Base-by-base conservation (phyloP, 495 filamentous ascomycete genomes). In the Arthonia radiata region DNA sequence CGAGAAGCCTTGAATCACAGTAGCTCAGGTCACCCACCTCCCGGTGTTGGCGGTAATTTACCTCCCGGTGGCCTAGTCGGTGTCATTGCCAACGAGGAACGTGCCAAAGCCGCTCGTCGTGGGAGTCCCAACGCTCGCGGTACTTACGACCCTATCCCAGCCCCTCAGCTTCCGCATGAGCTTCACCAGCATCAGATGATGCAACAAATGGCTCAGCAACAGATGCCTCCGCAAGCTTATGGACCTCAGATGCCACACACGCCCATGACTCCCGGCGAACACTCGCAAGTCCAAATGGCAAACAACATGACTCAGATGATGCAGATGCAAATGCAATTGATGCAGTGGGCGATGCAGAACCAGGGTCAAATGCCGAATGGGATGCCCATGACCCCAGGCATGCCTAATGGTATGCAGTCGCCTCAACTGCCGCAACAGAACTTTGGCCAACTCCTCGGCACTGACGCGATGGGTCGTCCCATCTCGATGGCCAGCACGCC, bases 311-410 rank as follows among this genome's bases (percentile, higher is more conserved):
- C 64, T 14, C 64, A 71, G 37, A 82, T 83, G 53, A 78, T 86
- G 71, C 71, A 80, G 40, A 78, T 89, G 71, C 79, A 89, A 43
- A 82, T 91, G 70, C 73, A 86, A 31, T 74, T 54, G 52, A 70
- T 70, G 64, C 61, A 66, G 38, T 53, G 60, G 37, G 60, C 79
- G 55, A 78, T 81, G 67, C 71, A 79, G 31, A 71, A 54, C 19
- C 43, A 38, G 31, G 48, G 37, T 18, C 38, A 46, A 13, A 30
- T 49, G 18, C 38, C 39, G 17, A 25, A 27, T 10, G n/a, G n/a
- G 17, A 17, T 26, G 21, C 23, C 29, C 15, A 15, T 7, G 7
- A 7, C 26, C 4, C 21, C 21, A 13, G 23, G 18, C 16, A 31
- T 31, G 13, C 29, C 22, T 4, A 25, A 13, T 16, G 22, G 11